Evolutionary conservation across 176 grass and related monocot genomes (phyloP), one percentile per base, ranked within the genome.

Genomic region (Oryza brachyantha): DNA sequence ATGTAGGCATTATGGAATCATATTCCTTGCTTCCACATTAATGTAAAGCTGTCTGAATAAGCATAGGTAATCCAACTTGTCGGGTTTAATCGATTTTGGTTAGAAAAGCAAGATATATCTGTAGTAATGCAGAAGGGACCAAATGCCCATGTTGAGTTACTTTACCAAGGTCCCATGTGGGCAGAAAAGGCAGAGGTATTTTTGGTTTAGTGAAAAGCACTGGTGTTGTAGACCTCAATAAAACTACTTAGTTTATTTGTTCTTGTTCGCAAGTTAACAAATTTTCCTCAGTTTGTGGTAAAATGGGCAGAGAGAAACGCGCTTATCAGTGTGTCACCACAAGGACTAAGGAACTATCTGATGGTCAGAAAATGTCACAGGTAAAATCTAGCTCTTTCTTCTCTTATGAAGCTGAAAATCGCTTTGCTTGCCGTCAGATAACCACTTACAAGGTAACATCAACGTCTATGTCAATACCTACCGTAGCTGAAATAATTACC

Each of bases 1-100:
- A 62, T 63, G 70, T 74, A 79, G 75, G 69, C 48, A 74, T 61
- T 61, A 74, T 40, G 48, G 81, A 82, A 88, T 78, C 74, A 66
- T 79, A 74, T 83, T 68, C 68, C 70, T 67, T 84, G 62, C 81
- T 69, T 79, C 80, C 55, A 10, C 69, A 36, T 79, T 45, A 61
- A 74, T 68, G 39, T 75, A 61, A 81, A 78, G 38, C 48, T 14
- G 75, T 22, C 48, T 10, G 41, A 43, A 67, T 64, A 76, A 34
- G 71, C 25, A 68, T 84, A 68, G 69, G 25, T 43, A 79, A 60
- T 73, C 75, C 81, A 52, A 69, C 31, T 32, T 79, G 63, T 52
- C 39, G 27, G 69, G 40, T 73, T 4, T 85, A 74, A 77, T 34
- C 25, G 2, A 62, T 13, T 88, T 66, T 24, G 19, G 17, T 61